A percentile compares a stretch with the other conserved stretches of the same genome.
Evolutionary conservation across 83 land plant genomes (phyloP).

Genomic region (Picea abies): DNA sequence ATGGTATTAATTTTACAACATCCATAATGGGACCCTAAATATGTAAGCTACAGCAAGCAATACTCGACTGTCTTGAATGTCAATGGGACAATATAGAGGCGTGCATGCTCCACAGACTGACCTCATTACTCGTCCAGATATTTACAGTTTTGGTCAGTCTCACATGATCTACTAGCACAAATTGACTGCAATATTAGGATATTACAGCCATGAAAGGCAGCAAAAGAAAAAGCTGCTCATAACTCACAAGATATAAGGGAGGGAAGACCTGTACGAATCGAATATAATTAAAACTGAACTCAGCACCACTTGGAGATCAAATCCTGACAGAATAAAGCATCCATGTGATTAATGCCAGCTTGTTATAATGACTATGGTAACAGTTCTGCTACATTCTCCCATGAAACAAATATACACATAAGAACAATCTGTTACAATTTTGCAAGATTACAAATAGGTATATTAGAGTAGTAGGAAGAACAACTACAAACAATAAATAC

Average conservation of each 20-base stretch:
- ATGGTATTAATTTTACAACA: background rate
- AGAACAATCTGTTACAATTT: too few relatives aligned
- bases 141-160: constrained; percentile 5
- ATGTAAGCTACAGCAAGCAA: background rate
- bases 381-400: constrained; percentile 1
- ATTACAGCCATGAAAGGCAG: constrained; percentile 14
- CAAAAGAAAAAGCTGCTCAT: constrained; percentile 12
- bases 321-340: constrained; percentile 9
- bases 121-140: background rate
- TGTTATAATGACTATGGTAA: constrained; percentile 8
- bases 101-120: background rate
- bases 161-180: background rate
- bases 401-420: background rate
- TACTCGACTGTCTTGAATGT: background rate
- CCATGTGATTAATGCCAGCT: constrained; percentile 8
- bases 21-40: constrained; percentile 11
- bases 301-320: constrained; percentile 16
- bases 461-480: background rate
- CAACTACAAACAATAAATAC: background rate
- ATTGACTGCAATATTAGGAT: constrained; percentile 12
- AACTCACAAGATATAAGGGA: constrained; percentile 1
- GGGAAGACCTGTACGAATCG: constrained; percentile 6
- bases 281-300: constrained; percentile 14
- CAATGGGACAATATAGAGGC: background rate
- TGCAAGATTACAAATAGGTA: background rate